Evolutionary conservation across 495 filamentous ascomycete genomes (phyloP), one percentile per base, ranked within the genome.

Genomic region (Trichoderma orchidacearum): DNA sequence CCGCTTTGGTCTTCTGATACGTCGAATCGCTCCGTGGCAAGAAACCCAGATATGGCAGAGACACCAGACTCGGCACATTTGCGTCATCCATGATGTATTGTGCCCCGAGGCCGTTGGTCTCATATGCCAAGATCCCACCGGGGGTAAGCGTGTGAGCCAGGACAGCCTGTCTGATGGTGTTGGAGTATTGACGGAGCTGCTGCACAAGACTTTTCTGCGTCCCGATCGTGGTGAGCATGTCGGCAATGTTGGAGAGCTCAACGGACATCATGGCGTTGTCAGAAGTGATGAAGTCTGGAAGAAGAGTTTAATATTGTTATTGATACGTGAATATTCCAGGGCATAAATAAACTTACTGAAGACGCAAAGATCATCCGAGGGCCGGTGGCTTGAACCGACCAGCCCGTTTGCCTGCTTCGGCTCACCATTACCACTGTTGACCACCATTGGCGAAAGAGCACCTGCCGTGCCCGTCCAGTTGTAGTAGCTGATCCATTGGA

Each of bases 231-330:
- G 70, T 73, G 21, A 99, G 74, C 13, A 95, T 72, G 15, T 75
- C 72, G 1, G 89, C 85, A 1, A 85, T 84, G 25, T 87, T 83
- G 59, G 86, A 84, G 21, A 99, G 79, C 67, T 97, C 89, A 0
- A 95, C 85, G 5, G 89, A 81, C 80, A 99, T 95, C 83, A 93
- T 88, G 30, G 94, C 92, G 66, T 99, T 99, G 30, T 88, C 85
- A 0, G 93, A 94, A 58, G 97, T 96, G 69, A 95, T 95, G 74
- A 89, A 97, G 32, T 91, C 90, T 13, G 96, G 72, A 54, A 91
- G n/a, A n/a, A n/a, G n/a, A n/a, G n/a, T n/a, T n/a, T n/a, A n/a
- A n/a, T n/a, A n/a, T n/a, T n/a, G n/a, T n/a, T n/a, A n/a, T n/a
- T n/a, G n/a, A n/a, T n/a, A n/a, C n/a, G n/a, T n/a, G n/a, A n/a